A percentile compares a stretch with the other conserved stretches of the same genome.
These are phyloP conservation scores for Lentinula aciculospora DNA, from an alignment of 768 basidiomycete genomes.

Conservation along the genomic window DNA sequence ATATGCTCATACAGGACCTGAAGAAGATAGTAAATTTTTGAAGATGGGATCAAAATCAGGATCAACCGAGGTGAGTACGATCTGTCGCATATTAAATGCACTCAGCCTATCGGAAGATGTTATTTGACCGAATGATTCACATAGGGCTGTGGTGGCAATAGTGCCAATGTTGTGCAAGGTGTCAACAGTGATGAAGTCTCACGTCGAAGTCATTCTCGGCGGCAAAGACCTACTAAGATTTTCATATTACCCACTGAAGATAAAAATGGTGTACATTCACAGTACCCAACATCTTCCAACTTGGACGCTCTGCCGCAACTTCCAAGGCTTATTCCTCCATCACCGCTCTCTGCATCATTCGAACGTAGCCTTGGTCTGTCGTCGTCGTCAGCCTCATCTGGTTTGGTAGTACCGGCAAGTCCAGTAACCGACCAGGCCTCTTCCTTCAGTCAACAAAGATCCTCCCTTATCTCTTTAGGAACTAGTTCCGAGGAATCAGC, in stretches of 20 bases:
- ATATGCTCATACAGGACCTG: not conserved
- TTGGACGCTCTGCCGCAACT: not conserved
- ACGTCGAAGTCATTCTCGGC: constrained; percentile 1
- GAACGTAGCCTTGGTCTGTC: not conserved
- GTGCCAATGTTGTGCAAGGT: not conserved
- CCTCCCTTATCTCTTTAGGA: not conserved
- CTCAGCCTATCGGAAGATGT: not conserved
- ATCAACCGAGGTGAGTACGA: constrained; percentile 4
- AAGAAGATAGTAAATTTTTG: not conserved
- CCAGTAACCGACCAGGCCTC: not conserved
- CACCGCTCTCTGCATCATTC: constrained; percentile 1
- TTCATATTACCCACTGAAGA: not conserved
- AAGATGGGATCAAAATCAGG: constrained; percentile 1
- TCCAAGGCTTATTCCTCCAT: not conserved
- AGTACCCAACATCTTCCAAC: not conserved
- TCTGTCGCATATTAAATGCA: not conserved
- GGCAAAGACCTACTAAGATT: not conserved
- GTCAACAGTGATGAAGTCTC: not conserved
- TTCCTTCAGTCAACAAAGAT: not conserved
- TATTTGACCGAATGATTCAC: not conserved
- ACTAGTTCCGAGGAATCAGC: not conserved
- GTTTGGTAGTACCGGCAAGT: not conserved
- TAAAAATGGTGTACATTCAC: not conserved
- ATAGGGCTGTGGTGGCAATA: not conserved
- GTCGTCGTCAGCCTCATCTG: not conserved